A percentile compares a stretch with the other conserved stretches of the same genome.
These are phyloP conservation scores for Rhynchosporium secalis DNA, from an alignment of 2,329 filamentous ascomycete genomes.

Conservation along the genomic window DNA sequence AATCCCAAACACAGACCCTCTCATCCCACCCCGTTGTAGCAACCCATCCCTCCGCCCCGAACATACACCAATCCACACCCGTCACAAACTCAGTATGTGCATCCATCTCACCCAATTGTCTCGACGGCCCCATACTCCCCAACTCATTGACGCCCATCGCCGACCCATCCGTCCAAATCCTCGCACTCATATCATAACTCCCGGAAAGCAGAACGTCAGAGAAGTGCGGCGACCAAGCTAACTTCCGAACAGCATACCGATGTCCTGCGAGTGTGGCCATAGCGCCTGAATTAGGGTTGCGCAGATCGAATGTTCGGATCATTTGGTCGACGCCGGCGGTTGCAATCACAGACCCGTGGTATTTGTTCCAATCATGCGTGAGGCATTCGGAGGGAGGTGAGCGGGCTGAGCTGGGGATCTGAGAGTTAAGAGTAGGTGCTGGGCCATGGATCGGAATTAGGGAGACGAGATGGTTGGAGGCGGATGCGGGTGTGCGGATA, in stretches of 20 bases:
- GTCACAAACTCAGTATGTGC: conserved; percentile 94
- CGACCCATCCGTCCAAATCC: conserved; percentile 82
- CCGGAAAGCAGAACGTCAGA: conserved; percentile 83
- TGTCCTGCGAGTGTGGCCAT: conserved; percentile 77
- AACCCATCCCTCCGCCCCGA: conserved; percentile 93
- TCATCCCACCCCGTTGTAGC: conserved; percentile 96
- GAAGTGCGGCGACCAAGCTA: conserved; percentile 94
- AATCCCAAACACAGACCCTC: conserved; percentile 88
- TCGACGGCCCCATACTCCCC: conserved; percentile 21
- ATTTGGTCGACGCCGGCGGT: conserved; percentile 85
- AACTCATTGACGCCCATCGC: conserved; percentile 45
- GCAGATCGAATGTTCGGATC: conserved; percentile 87
- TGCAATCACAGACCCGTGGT: conserved; percentile 79
- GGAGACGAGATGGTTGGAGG: conserved; percentile 82
- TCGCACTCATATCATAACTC: conserved; percentile 97
- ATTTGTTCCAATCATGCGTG: conserved; percentile 99
- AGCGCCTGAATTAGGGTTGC: conserved; percentile 72
- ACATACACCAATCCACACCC: conserved; percentile 96
- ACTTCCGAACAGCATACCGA: conserved; percentile 81
- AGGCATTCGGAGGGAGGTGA: conserved; percentile 65
- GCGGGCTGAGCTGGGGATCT: conserved; percentile 33
- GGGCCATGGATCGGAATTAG: conserved; percentile 79
- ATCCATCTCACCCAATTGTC: conserved; percentile 70
- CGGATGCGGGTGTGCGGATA: conserved; percentile 79
- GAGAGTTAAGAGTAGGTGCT: conserved; percentile 40